phyloP scores from a whole-genome alignment of 177 flowering plant genomes.

The Tripterygium wilfordii region DNA sequence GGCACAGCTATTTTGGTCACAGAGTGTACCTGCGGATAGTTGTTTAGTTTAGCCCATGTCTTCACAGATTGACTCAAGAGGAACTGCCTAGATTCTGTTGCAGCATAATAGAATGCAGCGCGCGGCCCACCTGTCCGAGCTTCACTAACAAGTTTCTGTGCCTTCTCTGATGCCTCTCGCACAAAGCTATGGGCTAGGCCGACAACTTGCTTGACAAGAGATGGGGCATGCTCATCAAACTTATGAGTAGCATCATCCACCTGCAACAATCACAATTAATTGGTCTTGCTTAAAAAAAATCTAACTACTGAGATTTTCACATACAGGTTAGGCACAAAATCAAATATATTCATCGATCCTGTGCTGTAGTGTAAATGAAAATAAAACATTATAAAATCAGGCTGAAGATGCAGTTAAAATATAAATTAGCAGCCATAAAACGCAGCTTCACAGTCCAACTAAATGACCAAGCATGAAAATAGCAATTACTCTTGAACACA shows the following conservation, averaged over 20 bases:
- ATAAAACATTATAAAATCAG: too few relatives aligned
- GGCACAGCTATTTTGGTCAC: conserved; percentile 39
- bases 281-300: too few relatives aligned
- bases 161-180: conserved; percentile 25
- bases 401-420: too few relatives aligned
- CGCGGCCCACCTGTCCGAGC: conserved; percentile 38
- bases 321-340: too few relatives aligned
- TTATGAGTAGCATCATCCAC: conserved; percentile 43
- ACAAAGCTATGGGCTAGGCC: conserved; percentile 16
- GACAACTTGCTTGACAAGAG: conserved; percentile 36
- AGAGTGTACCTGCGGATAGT: conserved; percentile 23
- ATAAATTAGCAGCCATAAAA: too few relatives aligned
- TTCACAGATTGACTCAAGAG: conserved; percentile 18
- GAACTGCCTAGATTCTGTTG: conserved; percentile 25
- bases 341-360: too few relatives aligned
- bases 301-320: too few relatives aligned
- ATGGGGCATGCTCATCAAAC: conserved; percentile 47
- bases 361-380: too few relatives aligned
- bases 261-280: too few relatives aligned
- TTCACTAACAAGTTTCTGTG: conserved; percentile 22
- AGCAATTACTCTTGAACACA: too few relatives aligned
- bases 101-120: conserved; percentile 30
- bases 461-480: too few relatives aligned
- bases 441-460: too few relatives aligned
- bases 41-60: conserved; percentile 26